These are phyloP conservation scores for Cylindrotheca closterium DNA, from an alignment of 108 stramenopile genomes.

Conservation along the genomic window DNA sequence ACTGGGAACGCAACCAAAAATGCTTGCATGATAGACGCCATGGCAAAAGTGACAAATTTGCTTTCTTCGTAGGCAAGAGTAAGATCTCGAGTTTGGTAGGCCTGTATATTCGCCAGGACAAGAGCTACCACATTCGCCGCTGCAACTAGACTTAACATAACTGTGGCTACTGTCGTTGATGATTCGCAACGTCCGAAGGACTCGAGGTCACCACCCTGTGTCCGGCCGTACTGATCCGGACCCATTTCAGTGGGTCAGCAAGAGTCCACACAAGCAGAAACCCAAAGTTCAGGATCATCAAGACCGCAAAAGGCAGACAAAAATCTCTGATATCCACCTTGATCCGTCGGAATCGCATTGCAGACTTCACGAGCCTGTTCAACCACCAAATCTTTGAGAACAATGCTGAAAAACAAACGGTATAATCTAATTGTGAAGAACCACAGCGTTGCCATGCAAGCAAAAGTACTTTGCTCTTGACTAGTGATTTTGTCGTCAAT, in stretches of 20 bases:
- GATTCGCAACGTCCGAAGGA: too few relatives aligned
- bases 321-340: slow-evolving; percentile 7
- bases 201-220: too few relatives aligned
- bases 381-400: slow-evolving; percentile 47
- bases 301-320: neutral
- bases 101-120: too few relatives aligned
- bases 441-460: slow-evolving; percentile 41
- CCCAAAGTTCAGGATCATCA: slow-evolving; percentile 26
- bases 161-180: too few relatives aligned
- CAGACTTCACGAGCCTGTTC: slow-evolving; percentile 30
- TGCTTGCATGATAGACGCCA: too few relatives aligned
- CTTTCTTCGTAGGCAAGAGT: too few relatives aligned
- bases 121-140: too few relatives aligned
- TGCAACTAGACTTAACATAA: too few relatives aligned
- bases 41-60: too few relatives aligned
- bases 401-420: slow-evolving; percentile 45
- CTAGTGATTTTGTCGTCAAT: slow-evolving; percentile 30
- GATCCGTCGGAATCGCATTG: slow-evolving; percentile 7
- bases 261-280: slow-evolving; percentile 27
- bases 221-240: too few relatives aligned
- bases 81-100: too few relatives aligned
- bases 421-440: slow-evolving; percentile 43
- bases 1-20: too few relatives aligned
- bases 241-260: slow-evolving; percentile 30
- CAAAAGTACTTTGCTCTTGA: slow-evolving; percentile 9